These are phyloP conservation scores for Pezicula carpinea DNA, from an alignment of 2,329 filamentous ascomycete genomes.

Conservation along the genomic window DNA sequence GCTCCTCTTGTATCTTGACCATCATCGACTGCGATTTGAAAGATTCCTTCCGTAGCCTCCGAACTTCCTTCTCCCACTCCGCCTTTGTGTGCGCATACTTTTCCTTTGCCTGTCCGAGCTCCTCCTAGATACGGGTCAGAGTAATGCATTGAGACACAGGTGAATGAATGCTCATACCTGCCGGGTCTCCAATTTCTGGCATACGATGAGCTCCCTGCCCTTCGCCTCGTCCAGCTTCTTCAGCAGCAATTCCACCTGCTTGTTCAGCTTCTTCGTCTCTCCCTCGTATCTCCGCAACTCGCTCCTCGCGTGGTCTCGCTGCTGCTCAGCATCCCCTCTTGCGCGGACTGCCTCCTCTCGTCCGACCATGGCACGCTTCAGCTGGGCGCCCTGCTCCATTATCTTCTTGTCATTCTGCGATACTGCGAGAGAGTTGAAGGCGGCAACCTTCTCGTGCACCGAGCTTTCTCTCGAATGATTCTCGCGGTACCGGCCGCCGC, in stretches of 20 bases:
- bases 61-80: conserved; percentile 71
- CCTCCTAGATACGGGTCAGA: conserved; percentile 47
- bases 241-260: conserved; percentile 43
- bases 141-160: conserved; percentile 22
- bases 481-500: conserved; percentile 4
- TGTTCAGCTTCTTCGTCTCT: conserved; percentile 50
- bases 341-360: conserved; percentile 57
- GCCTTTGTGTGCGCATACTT: conserved; percentile 62
- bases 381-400: conserved; percentile 50
- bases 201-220: conserved; percentile 60
- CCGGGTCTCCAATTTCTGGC: conserved; percentile 62
- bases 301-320: conserved; percentile 34
- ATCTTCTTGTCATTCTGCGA: conserved; percentile 60
- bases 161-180: conserved; percentile 52
- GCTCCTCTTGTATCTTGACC: conserved; percentile 69
- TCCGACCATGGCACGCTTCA: conserved; percentile 62
- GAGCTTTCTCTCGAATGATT: conserved; percentile 48
- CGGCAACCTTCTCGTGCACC: conserved; percentile 64
- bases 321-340: neutral
- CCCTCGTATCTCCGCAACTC: conserved; percentile 61
- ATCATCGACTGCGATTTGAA: conserved; percentile 69
- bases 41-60: conserved; percentile 64
- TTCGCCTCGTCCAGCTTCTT: conserved; percentile 60
- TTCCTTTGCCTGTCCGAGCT: conserved; percentile 65
- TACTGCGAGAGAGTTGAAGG: conserved; percentile 63